Evolutionary conservation across 2,329 filamentous ascomycete genomes (phyloP).

Genomic region (Nannizziopsis arthrosporioides): DNA sequence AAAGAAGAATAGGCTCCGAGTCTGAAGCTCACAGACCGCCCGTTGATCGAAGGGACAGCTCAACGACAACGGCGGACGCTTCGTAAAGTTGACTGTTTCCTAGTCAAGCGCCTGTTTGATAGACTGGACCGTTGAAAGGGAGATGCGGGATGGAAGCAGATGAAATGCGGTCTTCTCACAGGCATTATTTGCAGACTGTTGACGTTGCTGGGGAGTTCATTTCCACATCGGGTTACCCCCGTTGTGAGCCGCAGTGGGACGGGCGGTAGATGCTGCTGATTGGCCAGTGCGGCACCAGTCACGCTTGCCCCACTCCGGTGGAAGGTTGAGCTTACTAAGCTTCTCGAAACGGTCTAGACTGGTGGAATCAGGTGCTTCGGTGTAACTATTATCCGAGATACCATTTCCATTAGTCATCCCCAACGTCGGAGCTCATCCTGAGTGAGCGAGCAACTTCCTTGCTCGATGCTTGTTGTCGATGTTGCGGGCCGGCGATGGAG

Average conservation of each 20-base stretch:
- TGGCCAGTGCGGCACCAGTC: background rate
- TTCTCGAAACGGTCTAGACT: background rate
- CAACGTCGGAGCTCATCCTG: too few species aligned
- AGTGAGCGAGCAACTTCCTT: too few species aligned
- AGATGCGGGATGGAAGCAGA: background rate
- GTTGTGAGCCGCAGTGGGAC: conserved; percentile 1
- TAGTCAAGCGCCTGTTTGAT: too few species aligned
- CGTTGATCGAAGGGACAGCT: background rate
- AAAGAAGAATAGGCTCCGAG: background rate
- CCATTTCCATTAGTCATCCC: too few species aligned
- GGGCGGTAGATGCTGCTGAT: background rate
- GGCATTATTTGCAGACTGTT: background rate
- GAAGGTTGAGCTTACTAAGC: too few species aligned
- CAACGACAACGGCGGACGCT: background rate
- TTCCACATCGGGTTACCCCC: conserved; percentile 6
- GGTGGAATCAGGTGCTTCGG: too few species aligned
- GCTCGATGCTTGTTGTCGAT: too few species aligned
- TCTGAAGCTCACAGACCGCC: background rate
- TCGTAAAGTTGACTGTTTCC: too few species aligned
- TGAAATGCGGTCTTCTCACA: background rate
- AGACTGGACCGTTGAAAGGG: too few species aligned
- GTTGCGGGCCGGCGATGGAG: background rate
- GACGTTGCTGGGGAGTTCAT: conserved; percentile 9
- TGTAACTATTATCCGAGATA: too few species aligned
- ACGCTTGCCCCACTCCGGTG: too few species aligned